These are phyloP conservation scores for Emmonsia crescens DNA, from an alignment of 2,329 filamentous ascomycete genomes.

Conservation along the genomic window DNA sequence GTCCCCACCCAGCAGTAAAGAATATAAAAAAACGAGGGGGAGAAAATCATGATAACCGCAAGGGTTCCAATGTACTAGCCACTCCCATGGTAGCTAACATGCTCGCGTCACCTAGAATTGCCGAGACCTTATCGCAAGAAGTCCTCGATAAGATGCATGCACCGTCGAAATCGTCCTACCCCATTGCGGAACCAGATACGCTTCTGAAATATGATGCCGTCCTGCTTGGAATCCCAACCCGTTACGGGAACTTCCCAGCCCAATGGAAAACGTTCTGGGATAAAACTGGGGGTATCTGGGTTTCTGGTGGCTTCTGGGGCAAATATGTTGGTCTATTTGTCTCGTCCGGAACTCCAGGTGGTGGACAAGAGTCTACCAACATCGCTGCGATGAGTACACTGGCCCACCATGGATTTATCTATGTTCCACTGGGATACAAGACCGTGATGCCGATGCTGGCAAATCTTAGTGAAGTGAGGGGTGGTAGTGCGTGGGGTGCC, in stretches of 20 bases:
- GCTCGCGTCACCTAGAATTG: conserved; percentile 42
- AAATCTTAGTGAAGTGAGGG: conserved; percentile 68
- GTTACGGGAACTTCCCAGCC: conserved; percentile 92
- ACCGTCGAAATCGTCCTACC: conserved; percentile 59
- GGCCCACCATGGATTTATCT: conserved; percentile 88
- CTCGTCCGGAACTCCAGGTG: conserved; percentile 70
- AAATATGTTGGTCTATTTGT: conserved; percentile 90
- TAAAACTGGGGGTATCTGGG: conserved; percentile 77
- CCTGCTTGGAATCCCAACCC: conserved; percentile 87
- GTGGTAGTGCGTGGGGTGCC: conserved; percentile 84
- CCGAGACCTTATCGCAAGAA: conserved; percentile 76
- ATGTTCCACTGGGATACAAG: conserved; percentile 89
- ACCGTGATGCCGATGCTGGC: conserved; percentile 59
- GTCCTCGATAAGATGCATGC: conserved; percentile 88
- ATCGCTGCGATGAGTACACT: conserved; percentile 75
- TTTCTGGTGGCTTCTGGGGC: conserved; percentile 62
- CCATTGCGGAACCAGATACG: conserved; percentile 48
- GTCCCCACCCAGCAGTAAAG: neutral
- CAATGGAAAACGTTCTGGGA: conserved; percentile 90
- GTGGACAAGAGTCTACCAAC: conserved; percentile 86
- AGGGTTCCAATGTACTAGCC: neutral
- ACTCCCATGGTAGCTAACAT: neutral
- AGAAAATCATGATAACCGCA: no score
- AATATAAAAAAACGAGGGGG: neutral
- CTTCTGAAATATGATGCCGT: conserved; percentile 76